Evolutionary conservation across 768 basidiomycete species (phyloP), one percentile per base, ranked within the genome.

Genomic region (Auricularia heimuer): DNA sequence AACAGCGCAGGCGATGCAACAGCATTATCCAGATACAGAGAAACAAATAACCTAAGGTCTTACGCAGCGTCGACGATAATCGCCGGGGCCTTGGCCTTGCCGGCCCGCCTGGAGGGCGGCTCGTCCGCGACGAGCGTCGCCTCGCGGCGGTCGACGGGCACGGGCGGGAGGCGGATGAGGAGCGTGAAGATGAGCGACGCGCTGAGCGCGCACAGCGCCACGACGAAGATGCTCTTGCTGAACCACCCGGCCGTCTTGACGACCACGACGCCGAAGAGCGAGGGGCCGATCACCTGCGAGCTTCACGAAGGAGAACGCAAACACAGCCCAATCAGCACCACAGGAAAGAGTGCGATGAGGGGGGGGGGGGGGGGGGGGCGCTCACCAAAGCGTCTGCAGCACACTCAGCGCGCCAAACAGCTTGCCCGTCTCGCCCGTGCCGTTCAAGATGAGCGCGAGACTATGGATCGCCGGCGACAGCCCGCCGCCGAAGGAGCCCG

Each of bases 391-490:
- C 4, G 88, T 85, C 67, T 89, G 84, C 3, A 92, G 68, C 35
- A 94, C 89, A 64, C 87, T 85, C 65, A 94, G 68, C 3, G 85
- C 92, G 12, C 92, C 94, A 70, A 94, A 94, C 18, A 97, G 77
- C 69, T 78, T 80, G 2, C 92, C 94, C 12, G 80, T 77, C 70
- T 93, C 89, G 14, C 78, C 79, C 0, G 68, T 69, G 44, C 71
- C 70, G 2, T 85, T 82, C 56, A 90, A 71, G 29, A 87, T 83
- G 54, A 95, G 75, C 3, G 91, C 85, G 42, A 92, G 80, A 24
- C 87, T 87, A 64, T 90, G 86, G 7, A 82, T 66, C 1, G 89
- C 85, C 8, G 94, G 92, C 29, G 71, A 72, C 65, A 87, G 83
- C 1, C 88, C 90, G 0, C 79, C 72, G 0, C 85, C 85, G 29